Evolutionary conservation across 2,329 filamentous ascomycete genomes (phyloP).

Genomic region (Gaeumannomyces tritici): DNA sequence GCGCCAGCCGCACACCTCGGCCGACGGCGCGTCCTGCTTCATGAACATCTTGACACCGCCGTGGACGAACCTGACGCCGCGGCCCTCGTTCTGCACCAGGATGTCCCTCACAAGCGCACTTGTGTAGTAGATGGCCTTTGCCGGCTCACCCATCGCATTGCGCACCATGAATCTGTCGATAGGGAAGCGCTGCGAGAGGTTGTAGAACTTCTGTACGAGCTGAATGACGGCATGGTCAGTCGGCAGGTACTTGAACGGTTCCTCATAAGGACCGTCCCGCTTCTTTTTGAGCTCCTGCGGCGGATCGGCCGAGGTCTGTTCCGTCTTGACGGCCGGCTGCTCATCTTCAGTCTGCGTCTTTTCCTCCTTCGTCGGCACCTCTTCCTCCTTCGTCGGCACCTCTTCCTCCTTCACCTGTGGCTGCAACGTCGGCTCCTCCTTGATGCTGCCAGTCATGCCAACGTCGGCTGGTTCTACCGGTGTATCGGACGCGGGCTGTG

Average conservation of each 20-base stretch:
- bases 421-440: conserved; percentile 9
- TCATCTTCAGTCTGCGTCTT: conserved; percentile 5
- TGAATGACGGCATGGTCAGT: conserved; percentile 66
- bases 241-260: conserved; percentile 87
- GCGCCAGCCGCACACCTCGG: conserved; percentile 83
- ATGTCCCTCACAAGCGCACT: conserved; percentile 78
- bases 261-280: conserved; percentile 55
- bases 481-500: neutral
- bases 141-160: conserved; percentile 78
- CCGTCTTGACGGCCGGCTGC: conserved; percentile 8
- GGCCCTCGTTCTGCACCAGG: conserved; percentile 76
- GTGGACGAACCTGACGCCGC: conserved; percentile 91
- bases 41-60: conserved; percentile 98
- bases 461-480: neutral
- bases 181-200: conserved; percentile 75
- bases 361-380: conserved; percentile 3
- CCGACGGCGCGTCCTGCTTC: conserved; percentile 85
- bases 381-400: conserved; percentile 7
- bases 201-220: conserved; percentile 75
- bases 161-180: conserved; percentile 90
- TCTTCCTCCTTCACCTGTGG: conserved; percentile 3
- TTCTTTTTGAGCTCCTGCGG: conserved; percentile 29
- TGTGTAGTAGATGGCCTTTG: conserved; percentile 96
- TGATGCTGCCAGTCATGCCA: conserved; percentile 6
- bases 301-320: conserved; percentile 9